Evolutionary conservation across 75 land plant species (phyloP).

Genomic region (Pseudotsuga menziesii): DNA sequence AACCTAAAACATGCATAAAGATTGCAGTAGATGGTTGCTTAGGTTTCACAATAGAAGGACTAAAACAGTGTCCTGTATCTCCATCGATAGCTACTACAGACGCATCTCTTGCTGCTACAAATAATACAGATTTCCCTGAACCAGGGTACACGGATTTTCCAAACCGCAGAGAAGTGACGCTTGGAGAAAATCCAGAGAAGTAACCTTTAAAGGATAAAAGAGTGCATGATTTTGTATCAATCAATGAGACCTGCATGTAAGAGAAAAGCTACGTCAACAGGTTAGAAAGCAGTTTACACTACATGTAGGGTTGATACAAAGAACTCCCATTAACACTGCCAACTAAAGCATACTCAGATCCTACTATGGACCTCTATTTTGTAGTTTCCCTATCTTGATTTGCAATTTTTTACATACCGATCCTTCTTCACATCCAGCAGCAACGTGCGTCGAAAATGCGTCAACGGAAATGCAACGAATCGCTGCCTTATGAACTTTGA

Average conservation of each 20-base stretch:
- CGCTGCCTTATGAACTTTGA: slow-evolving; percentile 4
- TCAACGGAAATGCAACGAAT: slow-evolving; percentile 10
- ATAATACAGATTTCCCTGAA: slow-evolving; percentile 37
- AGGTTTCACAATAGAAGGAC: slow-evolving; percentile 34
- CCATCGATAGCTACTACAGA: slow-evolving; percentile 60
- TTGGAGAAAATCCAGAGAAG: slow-evolving; percentile 30
- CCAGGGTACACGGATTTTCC: slow-evolving; percentile 29
- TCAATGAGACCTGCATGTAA: slow-evolving; percentile 42
- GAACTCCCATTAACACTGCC: background rate
- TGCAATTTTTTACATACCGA: slow-evolving; percentile 5
- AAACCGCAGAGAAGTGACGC: slow-evolving; percentile 44
- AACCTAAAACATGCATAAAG: slow-evolving; percentile 63
- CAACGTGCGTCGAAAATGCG: background rate
- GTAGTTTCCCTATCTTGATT: background rate
- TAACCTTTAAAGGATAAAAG: slow-evolving; percentile 33
- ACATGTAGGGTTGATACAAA: background rate
- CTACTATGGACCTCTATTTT: background rate
- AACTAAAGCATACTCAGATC: background rate
- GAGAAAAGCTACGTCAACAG: background rate
- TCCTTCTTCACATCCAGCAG: slow-evolving; percentile 13
- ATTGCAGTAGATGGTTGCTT: slow-evolving; percentile 56
- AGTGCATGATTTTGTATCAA: slow-evolving; percentile 39
- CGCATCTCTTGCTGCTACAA: slow-evolving; percentile 52
- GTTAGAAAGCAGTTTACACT: background rate
- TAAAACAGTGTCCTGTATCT: slow-evolving; percentile 48